Conservation (phyloP, 306 rosid species). For the Vicia villosa region DNA sequence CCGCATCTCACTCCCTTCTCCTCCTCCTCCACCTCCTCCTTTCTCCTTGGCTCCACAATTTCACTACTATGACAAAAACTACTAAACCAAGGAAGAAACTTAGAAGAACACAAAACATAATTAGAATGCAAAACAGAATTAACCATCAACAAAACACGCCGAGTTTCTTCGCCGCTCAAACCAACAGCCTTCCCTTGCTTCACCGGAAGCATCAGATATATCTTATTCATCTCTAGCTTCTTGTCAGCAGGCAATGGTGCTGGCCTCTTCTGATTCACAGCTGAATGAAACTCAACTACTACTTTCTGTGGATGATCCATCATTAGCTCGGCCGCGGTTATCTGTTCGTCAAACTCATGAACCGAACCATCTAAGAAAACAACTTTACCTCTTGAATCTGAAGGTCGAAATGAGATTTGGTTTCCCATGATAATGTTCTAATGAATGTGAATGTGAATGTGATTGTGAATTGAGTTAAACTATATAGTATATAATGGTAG, state of each 20-base stretch:
- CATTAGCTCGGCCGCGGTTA: constrained; percentile 85
- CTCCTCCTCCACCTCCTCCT: constrained; percentile 36
- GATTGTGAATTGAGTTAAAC: constrained; percentile 1
- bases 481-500: neutral
- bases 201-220: constrained; percentile 75
- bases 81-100: constrained; percentile 58
- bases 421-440: constrained; percentile 61
- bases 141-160: constrained; percentile 43
- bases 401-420: constrained; percentile 39
- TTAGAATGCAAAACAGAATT: constrained; percentile 51
- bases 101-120: constrained; percentile 40
- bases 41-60: constrained; percentile 20
- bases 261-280: constrained; percentile 53
- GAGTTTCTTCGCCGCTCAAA: constrained; percentile 51
- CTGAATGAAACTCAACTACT: constrained; percentile 69
- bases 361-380: constrained; percentile 72
- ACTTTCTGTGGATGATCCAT: constrained; percentile 78
- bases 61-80: constrained; percentile 47
- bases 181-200: constrained; percentile 66
- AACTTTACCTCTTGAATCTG: constrained; percentile 45
- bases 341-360: constrained; percentile 48
- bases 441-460: constrained; percentile 16
- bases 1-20: constrained; percentile 21
- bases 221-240: constrained; percentile 53
- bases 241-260: constrained; percentile 71